Evolutionary conservation across 495 filamentous ascomycete genomes (phyloP).

Genomic region (Arthonia radiata): DNA sequence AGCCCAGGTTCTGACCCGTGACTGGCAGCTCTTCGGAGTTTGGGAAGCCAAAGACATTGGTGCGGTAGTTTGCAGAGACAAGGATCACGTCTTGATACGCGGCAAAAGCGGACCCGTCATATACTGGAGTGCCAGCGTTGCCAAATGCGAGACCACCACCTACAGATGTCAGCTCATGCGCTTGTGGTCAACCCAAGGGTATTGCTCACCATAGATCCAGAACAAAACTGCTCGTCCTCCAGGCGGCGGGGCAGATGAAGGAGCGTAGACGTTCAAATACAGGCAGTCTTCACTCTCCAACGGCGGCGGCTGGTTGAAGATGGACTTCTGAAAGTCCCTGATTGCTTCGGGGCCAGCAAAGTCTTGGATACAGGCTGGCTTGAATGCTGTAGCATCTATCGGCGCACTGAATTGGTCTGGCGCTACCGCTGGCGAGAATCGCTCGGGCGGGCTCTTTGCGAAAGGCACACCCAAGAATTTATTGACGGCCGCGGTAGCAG

Average conservation of each 20-base stretch:
- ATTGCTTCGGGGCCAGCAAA: neutral
- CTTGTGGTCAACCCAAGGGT: too few relatives aligned
- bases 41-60: slow-evolving; percentile 16
- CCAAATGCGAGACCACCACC: slow-evolving; percentile 8
- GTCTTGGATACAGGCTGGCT: neutral
- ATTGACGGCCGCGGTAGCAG: slow-evolving; percentile 8
- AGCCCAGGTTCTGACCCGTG: slow-evolving; percentile 8
- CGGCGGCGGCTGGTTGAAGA: slow-evolving; percentile 1
- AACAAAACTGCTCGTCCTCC: slow-evolving; percentile 2
- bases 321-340: neutral
- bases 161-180: too few relatives aligned
- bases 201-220: slow-evolving; percentile 9
- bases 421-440: neutral
- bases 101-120: slow-evolving; percentile 6
- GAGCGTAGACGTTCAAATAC: neutral
- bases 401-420: neutral
- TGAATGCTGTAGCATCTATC: neutral
- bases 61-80: slow-evolving; percentile 10
- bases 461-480: slow-evolving; percentile 13
- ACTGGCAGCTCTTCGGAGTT: slow-evolving; percentile 5
- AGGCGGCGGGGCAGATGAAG: neutral
- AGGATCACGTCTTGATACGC: slow-evolving; percentile 6
- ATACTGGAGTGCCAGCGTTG: slow-evolving; percentile 2
- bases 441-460: slow-evolving; percentile 3
- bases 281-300: slow-evolving; percentile 1